Base-by-base conservation (phyloP, 495 filamentous ascomycete species). In the Thermothielavioides terrestris region DNA sequence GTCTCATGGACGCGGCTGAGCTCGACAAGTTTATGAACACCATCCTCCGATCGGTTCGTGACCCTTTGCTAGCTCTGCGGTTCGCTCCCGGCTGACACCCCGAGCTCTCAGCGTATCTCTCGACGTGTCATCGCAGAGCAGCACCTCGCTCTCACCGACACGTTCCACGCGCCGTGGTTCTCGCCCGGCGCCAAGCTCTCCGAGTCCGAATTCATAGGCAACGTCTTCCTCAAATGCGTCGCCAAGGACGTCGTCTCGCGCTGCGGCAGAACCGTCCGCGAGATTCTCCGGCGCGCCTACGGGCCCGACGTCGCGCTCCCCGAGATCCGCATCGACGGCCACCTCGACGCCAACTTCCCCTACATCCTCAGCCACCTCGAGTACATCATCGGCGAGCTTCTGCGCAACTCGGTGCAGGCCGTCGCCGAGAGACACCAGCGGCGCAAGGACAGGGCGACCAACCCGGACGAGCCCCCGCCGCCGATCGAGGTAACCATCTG, bases 101-200 rank as follows among this genome's bases (percentile, higher is more conserved):
- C n/a, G n/a, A 2, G 4, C 21, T 10, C 21, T 0, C 60, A 94
- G 84, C 79, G 92, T 48, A 98, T 98, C 47, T 95, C 89, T 26
- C 83, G 92, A 42, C 82, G 92, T 31, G 91, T 97, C 43, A 99
- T 99, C 60, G 92, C 91, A 30, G 92, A 99, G 68, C 92, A 97
- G 57, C 92, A 99, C 58, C 78, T 99, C 23, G 88, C 92, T 6
- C 76, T 99, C n/a, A 95, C 89, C 12, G 90, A 97, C 58, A 96
- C 89, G 8, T 97, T 95, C 71, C 82, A 94, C 62, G 85, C 85
- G 0, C 86, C 86, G 11, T 94, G 87, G 81, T 89, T 95, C 73
- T 95, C 89, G 49, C 86, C 88, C 11, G 78, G 87, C 44, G 83
- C 88, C 2, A 83, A 84, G 53, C 73, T 79, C 36, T 76, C 76